These are phyloP conservation scores for Calocera cornea DNA, from an alignment of 768 basidiomycete genomes.

Conservation along the genomic window DNA sequence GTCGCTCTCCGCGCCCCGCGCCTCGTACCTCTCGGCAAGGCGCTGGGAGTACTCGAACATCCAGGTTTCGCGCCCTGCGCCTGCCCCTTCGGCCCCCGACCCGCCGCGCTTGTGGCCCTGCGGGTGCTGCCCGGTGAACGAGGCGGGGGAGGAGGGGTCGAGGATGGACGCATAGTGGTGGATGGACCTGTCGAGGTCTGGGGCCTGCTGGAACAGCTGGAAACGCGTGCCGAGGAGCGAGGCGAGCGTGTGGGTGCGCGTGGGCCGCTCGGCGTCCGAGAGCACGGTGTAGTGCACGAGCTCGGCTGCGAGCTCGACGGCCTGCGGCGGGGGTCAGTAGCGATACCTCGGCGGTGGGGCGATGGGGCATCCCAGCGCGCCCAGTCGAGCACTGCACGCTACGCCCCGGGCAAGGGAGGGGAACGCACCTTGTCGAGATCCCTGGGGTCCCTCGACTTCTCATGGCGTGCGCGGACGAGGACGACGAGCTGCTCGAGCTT, in stretches of 20 bases:
- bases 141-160: not conserved
- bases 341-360: too few species aligned
- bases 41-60: not conserved
- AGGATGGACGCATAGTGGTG: constrained; percentile 5
- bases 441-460: not conserved
- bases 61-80: not conserved
- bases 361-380: too few species aligned
- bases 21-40: not conserved
- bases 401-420: not conserved
- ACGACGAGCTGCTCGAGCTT: not conserved
- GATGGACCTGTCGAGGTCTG: not conserved
- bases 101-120: not conserved
- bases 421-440: constrained; percentile 3
- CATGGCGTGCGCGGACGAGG: not conserved
- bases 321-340: not conserved
- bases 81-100: not conserved
- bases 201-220: not conserved
- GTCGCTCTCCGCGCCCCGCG: not conserved
- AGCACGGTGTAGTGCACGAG: not conserved
- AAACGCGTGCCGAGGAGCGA: not conserved
- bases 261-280: not conserved
- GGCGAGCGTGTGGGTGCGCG: not conserved
- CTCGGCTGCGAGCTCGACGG: not conserved
- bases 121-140: not conserved
- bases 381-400: too few species aligned